These are phyloP conservation scores for Sisymbrium irio DNA, from an alignment of 345 rosid species.

Conservation along the genomic window DNA sequence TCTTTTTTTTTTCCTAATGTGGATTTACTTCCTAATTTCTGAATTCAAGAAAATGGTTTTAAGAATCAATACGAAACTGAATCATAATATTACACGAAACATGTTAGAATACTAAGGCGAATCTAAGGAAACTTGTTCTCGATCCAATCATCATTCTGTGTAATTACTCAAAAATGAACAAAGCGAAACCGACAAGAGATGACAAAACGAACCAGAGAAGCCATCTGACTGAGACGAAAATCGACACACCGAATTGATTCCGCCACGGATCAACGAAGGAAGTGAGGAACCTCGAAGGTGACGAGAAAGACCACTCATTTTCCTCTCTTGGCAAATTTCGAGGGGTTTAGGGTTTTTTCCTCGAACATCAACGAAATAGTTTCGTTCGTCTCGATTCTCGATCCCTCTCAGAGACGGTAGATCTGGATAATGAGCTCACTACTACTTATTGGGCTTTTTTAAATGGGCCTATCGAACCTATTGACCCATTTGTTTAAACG, in stretches of 20 bases:
- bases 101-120: no score
- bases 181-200: neutral
- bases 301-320: constrained; percentile 37
- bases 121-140: no score
- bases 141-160: neutral
- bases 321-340: neutral
- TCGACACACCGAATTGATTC: constrained; percentile 13
- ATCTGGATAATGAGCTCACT: neutral
- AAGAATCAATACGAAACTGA: no score
- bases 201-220: constrained; percentile 32
- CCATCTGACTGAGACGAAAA: constrained; percentile 28
- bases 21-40: neutral
- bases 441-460: neutral
- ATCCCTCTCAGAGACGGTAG: neutral
- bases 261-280: constrained; percentile 32
- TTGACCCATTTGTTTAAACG: neutral
- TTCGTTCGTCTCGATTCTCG: constrained; percentile 8
- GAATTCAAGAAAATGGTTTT: neutral
- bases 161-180: neutral
- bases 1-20: no score
- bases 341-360: constrained; percentile 31
- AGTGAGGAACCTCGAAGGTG: constrained; percentile 34
- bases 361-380: neutral
- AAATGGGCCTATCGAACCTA: neutral
- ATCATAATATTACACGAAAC: no score